Percentiles rank a stretch among this genome's conserved stretches.
These are phyloP conservation scores for Polychaeton citri DNA, from an alignment of 2,329 filamentous ascomycete genomes.

Conservation along the genomic window DNA sequence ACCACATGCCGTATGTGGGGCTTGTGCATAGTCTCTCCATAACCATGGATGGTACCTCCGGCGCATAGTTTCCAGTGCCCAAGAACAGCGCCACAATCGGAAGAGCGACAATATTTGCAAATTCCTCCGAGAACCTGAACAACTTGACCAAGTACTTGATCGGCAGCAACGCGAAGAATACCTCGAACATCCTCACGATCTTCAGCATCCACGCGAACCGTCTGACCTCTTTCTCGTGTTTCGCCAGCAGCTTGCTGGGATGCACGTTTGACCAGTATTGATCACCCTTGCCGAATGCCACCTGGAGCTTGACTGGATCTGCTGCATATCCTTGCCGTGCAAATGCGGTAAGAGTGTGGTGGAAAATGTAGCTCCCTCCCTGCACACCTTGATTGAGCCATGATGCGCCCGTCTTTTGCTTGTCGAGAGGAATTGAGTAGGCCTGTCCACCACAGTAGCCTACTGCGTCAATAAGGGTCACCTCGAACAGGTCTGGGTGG, in stretches of 20 bases:
- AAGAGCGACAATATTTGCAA: conserved; percentile 56
- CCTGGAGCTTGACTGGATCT: conserved; percentile 46
- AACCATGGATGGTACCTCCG: conserved; percentile 56
- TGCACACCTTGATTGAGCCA: conserved; percentile 53
- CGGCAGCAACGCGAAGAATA: conserved; percentile 45
- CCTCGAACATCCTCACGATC: conserved; percentile 46
- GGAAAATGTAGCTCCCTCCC: conserved; percentile 52
- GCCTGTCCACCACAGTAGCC: conserved; percentile 49
- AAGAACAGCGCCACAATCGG: conserved; percentile 62
- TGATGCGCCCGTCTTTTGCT: conserved; percentile 41
- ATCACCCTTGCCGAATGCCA: conserved; percentile 50
- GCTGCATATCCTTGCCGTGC: conserved; percentile 42
- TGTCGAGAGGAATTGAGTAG: conserved; percentile 44
- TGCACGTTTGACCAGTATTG: conserved; percentile 55
- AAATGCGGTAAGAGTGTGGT: conserved; percentile 55
- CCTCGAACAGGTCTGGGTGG: conserved; percentile 50
- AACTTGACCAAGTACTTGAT: conserved; percentile 53
- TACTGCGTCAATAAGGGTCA: conserved; percentile 49
- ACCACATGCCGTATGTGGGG: conserved; percentile 48
- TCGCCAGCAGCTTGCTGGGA: conserved; percentile 43
- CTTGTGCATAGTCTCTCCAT: conserved; percentile 40
- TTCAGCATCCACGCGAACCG: conserved; percentile 42
- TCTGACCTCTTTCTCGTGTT: conserved; percentile 42
- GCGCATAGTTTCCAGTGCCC: conserved; percentile 61
- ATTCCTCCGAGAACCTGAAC: conserved; percentile 56